Conservation (phyloP, 495 filamentous ascomycete genomes). For the Aspergillus avenaceus region DNA sequence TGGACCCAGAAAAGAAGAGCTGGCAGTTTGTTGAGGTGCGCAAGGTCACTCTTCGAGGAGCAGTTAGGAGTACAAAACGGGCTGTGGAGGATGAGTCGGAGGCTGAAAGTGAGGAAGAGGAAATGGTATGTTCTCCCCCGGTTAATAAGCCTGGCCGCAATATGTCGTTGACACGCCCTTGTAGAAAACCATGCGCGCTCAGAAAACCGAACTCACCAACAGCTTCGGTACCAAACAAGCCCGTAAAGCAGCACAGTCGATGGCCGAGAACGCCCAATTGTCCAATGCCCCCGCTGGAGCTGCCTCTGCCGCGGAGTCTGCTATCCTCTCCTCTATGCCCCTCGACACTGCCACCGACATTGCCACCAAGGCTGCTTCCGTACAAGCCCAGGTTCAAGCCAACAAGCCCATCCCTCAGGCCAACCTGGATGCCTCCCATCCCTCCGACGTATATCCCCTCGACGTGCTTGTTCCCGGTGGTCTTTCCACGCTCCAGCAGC, state of each 20-base stretch:
- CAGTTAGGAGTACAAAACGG: slow-evolving; percentile 50
- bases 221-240: slow-evolving; percentile 94
- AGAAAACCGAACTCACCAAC: slow-evolving; percentile 70
- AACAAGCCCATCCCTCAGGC: slow-evolving; percentile 74
- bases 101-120: slow-evolving; percentile 36
- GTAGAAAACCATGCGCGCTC: slow-evolving; percentile 51
- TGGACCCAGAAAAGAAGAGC: slow-evolving; percentile 66
- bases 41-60: slow-evolving; percentile 67
- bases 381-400: slow-evolving; percentile 63
- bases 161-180: not conserved
- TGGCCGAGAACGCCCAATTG: slow-evolving; percentile 75
- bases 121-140: slow-evolving; percentile 24
- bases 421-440: slow-evolving; percentile 64
- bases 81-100: slow-evolving; percentile 37
- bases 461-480: slow-evolving; percentile 58
- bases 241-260: slow-evolving; percentile 72
- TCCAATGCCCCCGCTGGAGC: slow-evolving; percentile 42
- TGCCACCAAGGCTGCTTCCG: slow-evolving; percentile 53
- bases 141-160: not conserved
- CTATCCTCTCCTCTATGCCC: slow-evolving; percentile 59
- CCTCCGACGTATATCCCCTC: slow-evolving; percentile 79
- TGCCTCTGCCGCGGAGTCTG: slow-evolving; percentile 54
- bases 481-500: slow-evolving; percentile 45
- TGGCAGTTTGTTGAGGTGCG: slow-evolving; percentile 73
- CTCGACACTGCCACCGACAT: slow-evolving; percentile 54